Evolutionary conservation across 371 early-diverging fungal species (phyloP).

Genomic region (Zancudomyces culisetae): DNA sequence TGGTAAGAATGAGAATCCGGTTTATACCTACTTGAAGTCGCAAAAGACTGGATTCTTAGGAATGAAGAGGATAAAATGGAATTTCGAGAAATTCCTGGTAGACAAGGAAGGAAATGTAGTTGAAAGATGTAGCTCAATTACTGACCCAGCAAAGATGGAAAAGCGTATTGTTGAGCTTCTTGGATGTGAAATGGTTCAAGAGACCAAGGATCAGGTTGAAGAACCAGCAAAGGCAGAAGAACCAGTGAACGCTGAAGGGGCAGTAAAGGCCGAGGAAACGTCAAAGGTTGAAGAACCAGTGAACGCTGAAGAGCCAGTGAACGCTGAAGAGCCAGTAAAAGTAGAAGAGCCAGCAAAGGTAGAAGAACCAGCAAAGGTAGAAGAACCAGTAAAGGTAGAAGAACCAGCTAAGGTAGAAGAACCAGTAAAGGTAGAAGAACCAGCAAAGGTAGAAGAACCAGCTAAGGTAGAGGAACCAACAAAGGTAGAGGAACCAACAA

Average conservation of each 20-base stretch:
- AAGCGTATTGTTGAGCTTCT: neutral
- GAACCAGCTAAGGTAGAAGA: neutral
- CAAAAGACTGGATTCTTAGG: constrained; percentile 39
- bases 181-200: neutral
- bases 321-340: neutral
- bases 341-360: neutral
- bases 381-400: neutral
- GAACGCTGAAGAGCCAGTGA: neutral
- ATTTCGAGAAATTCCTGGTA: constrained; percentile 41
- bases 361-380: neutral
- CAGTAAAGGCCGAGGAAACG: neutral
- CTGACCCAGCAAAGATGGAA: neutral
- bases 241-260: neutral
- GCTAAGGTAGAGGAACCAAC: neutral
- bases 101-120: constrained; percentile 30
- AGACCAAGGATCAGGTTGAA: neutral
- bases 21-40: constrained; percentile 53
- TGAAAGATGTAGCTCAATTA: constrained; percentile 3
- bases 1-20: constrained; percentile 46
- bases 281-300: neutral
- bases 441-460: neutral
- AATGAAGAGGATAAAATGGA: constrained; percentile 51
- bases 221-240: neutral
- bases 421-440: neutral
- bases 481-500: neutral